Evolutionary conservation across 345 rosid genomes (phyloP).

Genomic region (Trapa bicornis): DNA sequence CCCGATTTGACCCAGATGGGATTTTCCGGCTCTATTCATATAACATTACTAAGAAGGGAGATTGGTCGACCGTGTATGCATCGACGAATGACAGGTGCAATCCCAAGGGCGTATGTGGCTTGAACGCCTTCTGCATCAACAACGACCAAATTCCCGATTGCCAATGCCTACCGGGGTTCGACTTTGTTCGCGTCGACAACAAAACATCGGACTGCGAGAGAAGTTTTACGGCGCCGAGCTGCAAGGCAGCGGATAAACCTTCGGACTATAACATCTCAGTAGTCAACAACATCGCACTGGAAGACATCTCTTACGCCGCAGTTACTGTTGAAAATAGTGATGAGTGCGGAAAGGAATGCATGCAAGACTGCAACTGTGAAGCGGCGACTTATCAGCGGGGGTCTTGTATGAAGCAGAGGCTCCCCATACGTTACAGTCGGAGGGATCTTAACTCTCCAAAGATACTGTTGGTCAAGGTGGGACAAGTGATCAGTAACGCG

Average conservation of each 20-base stretch:
- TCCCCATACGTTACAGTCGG: too few relatives aligned
- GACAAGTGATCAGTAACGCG: neutral
- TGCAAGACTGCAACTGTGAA: conserved; percentile 15
- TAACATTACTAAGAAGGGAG: neutral
- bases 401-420: conserved; percentile 8
- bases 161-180: conserved; percentile 19
- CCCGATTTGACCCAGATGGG: conserved; percentile 9
- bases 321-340: neutral
- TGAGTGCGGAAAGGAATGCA: conserved; percentile 6
- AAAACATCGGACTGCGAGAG: conserved; percentile 11
- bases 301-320: conserved; percentile 2
- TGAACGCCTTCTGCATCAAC: conserved; percentile 15
- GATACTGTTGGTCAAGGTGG: too few relatives aligned
- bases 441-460: too few relatives aligned
- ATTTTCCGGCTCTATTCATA: conserved; percentile 6
- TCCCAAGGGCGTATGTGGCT: conserved; percentile 16
- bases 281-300: conserved; percentile 1
- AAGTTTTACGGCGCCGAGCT: neutral
- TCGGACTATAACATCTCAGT: neutral
- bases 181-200: conserved; percentile 1
- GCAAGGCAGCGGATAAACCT: neutral
- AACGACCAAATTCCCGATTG: neutral
- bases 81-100: conserved; percentile 8
- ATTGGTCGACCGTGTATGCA: neutral
- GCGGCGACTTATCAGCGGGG: conserved; percentile 1